Percentiles rank a stretch among this genome's conserved stretches.
Evolutionary conservation across 352 stramenopile species (phyloP).

Genomic region (Phytophthora sansomeana): DNA sequence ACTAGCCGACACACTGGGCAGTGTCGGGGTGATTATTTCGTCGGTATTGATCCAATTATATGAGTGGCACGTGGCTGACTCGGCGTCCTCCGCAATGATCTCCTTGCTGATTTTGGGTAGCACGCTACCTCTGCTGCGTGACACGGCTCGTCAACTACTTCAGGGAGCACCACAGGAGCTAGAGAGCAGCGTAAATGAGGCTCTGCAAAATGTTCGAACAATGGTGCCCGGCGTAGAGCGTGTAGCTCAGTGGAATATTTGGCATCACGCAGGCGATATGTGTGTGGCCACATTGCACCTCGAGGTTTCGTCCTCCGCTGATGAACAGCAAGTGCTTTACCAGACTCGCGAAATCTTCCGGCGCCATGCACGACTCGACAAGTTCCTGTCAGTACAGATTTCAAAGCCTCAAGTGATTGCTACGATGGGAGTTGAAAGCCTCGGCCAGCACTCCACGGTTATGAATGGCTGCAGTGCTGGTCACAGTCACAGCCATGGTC

Average conservation of each 20-base stretch:
- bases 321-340: constrained; percentile 65
- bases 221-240: constrained; percentile 50
- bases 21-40: constrained; percentile 90
- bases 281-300: constrained; percentile 71
- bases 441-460: constrained; percentile 11
- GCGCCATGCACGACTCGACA: constrained; percentile 46
- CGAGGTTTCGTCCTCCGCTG: constrained; percentile 50
- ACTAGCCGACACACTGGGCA: constrained; percentile 89
- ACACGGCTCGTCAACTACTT: constrained; percentile 76
- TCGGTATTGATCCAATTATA: constrained; percentile 88
- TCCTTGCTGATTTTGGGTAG: constrained; percentile 87
- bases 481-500: constrained; percentile 23
- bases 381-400: constrained; percentile 73
- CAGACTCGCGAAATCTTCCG: constrained; percentile 60
- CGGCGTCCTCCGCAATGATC: constrained; percentile 84
- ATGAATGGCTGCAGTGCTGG: constrained; percentile 29
- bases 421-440: constrained; percentile 6
- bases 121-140: constrained; percentile 78
- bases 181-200: constrained; percentile 50
- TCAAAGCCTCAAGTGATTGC: constrained; percentile 48
- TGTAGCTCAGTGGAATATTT: constrained; percentile 78
- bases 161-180: constrained; percentile 72
- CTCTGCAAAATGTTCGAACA: constrained; percentile 58
- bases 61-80: constrained; percentile 86
- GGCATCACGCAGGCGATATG: constrained; percentile 72